Evolutionary conservation across 108 stramenopile genomes (phyloP).

Genomic region (Pseudonitzschia pungens): DNA sequence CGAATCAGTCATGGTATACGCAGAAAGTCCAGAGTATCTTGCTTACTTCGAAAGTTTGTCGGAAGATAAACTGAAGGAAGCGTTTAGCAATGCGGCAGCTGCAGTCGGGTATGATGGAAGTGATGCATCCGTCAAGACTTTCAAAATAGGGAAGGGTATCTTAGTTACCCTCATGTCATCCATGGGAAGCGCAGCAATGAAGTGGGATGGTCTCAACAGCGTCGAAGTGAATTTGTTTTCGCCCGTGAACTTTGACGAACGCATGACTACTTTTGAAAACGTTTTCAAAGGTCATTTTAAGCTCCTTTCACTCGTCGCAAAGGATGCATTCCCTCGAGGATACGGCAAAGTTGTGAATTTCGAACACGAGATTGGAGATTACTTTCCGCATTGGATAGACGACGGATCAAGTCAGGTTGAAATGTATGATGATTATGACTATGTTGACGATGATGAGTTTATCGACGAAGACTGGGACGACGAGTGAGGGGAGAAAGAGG

Average conservation of each 20-base stretch:
- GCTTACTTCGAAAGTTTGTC: not conserved
- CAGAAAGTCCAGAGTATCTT: not conserved
- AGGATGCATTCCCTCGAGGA: constrained; percentile 44
- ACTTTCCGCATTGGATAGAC: constrained; percentile 11
- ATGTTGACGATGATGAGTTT: not conserved
- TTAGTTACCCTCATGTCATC: constrained; percentile 37
- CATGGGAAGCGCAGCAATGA: constrained; percentile 38
- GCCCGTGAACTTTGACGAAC: not conserved
- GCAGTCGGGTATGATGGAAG: not conserved
- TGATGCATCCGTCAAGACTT: not conserved
- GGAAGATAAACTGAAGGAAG: not conserved
- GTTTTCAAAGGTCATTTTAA: not conserved
- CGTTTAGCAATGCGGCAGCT: not conserved
- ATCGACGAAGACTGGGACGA: not conserved
- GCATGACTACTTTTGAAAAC: not conserved
- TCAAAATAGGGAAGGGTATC: constrained; percentile 55
- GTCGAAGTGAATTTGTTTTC: constrained; percentile 62
- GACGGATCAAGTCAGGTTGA: not conserved
- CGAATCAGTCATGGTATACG: not conserved
- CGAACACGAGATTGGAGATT: constrained; percentile 14
- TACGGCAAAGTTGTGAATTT: constrained; percentile 54
- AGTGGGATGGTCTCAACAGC: constrained; percentile 60
- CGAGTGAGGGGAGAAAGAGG: not conserved
- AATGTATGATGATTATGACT: not conserved
- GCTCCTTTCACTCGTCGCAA: not conserved